Evolutionary conservation across 2,329 filamentous ascomycete genomes (phyloP).

Genomic region (Alternaria arbusti): DNA sequence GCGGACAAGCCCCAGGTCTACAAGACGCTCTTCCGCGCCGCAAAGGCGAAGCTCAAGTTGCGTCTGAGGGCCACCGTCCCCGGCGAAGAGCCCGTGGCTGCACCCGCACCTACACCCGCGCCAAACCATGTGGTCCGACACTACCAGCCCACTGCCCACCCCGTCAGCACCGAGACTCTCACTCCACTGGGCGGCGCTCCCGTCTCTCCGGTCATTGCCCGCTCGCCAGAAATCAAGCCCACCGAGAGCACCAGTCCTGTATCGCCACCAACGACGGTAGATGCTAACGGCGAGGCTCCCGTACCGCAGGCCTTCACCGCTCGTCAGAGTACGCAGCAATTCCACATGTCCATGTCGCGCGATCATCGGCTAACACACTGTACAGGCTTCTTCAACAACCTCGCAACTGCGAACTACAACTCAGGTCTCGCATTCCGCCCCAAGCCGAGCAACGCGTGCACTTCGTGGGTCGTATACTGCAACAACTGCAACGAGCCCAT

Average conservation of each 20-base stretch:
- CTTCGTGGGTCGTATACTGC: constrained; percentile 85
- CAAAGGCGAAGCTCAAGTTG: constrained; percentile 97
- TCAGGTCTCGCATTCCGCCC: constrained; percentile 48
- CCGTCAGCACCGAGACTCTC: constrained; percentile 37
- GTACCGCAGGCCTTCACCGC: constrained; percentile 51
- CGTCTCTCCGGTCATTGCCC: constrained; percentile 37
- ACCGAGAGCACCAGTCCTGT: constrained; percentile 28
- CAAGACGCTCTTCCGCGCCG: constrained; percentile 95
- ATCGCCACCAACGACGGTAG: constrained; percentile 27
- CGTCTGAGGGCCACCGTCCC: constrained; percentile 76
- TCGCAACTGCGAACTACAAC: constrained; percentile 35
- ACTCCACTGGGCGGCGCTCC: constrained; percentile 28
- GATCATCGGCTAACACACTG: constrained; percentile 14
- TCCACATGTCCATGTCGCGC: not conserved
- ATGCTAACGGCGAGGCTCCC: constrained; percentile 47
- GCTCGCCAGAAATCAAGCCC: constrained; percentile 29
- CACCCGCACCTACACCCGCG: constrained; percentile 21
- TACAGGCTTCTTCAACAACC: constrained; percentile 39
- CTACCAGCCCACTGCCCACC: constrained; percentile 29
- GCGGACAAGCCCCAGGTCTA: constrained; percentile 80
- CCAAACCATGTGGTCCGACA: constrained; percentile 14
- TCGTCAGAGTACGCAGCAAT: constrained; percentile 36
- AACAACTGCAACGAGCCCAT: constrained; percentile 85
- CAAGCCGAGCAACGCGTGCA: constrained; percentile 47
- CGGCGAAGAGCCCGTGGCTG: constrained; percentile 55